Percentiles rank a stretch among this genome's conserved stretches.
Evolutionary conservation across 257 asterid genomes (phyloP).

Genomic region (Solanum pinnatisectum): DNA sequence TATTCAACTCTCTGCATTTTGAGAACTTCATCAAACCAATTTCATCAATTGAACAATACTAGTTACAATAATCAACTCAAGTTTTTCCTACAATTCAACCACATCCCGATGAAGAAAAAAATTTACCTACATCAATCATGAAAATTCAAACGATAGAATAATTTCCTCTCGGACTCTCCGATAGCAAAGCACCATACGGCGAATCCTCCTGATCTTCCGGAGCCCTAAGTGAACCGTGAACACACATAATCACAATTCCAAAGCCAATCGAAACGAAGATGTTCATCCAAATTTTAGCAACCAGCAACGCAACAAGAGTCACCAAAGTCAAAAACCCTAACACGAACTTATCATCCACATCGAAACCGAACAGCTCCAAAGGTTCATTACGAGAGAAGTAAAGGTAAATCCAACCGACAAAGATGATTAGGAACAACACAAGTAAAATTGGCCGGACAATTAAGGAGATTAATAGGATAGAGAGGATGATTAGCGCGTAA

Average conservation of each 20-base stretch:
- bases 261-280: conserved; percentile 31
- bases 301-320: conserved; percentile 45
- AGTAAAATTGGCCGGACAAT: conserved; percentile 55
- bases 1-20: not conserved
- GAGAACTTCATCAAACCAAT: not conserved
- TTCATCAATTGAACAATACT: not conserved
- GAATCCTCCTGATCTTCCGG: conserved; percentile 66
- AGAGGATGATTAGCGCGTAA: conserved; percentile 41
- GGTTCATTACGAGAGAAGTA: conserved; percentile 41
- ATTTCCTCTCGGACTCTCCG: conserved; percentile 68
- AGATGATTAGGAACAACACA: conserved; percentile 51
- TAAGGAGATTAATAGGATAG: conserved; percentile 52
- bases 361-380: conserved; percentile 37
- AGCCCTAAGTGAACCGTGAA: conserved; percentile 75
- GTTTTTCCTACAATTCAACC: not conserved
- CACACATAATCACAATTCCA: conserved; percentile 36
- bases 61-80: not conserved
- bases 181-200: conserved; percentile 78
- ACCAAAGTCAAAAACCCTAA: conserved; percentile 36
- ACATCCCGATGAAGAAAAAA: not conserved
- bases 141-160: conserved; percentile 54
- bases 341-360: conserved; percentile 40
- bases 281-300: conserved; percentile 54
- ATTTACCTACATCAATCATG: not conserved
- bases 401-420: conserved; percentile 33